Evolutionary conservation across 148 eudicot species (phyloP), one percentile per base, ranked within the genome.

Genomic region (Suaeda aralocaspica): DNA sequence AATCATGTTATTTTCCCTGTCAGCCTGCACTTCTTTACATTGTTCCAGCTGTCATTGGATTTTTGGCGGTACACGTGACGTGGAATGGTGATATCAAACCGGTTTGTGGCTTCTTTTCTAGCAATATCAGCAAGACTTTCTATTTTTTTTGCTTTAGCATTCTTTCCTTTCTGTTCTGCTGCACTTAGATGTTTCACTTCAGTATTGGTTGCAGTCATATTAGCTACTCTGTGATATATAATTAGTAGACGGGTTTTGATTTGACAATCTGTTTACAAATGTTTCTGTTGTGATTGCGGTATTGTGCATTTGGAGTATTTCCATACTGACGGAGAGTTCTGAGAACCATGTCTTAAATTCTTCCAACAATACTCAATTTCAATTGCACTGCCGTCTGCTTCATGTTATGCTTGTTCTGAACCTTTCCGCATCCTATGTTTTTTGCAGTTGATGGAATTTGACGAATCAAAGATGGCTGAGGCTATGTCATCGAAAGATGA

Each of bases 1-100:
- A 33, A 69, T 39, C 1, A 19, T 49, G 34, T 63, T 72, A 41
- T 15, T 72, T 29, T 67, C 70, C 57, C 39, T 83, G 77, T 67
- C 89, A 94, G 99, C 99, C 99, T 76, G 99, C 99, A 11, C 87
- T 95, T 28, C 83, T 95, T 16, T 95, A 95, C 72, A 95, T 95
- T 67, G 99, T 95, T 49, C 99, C 97, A 15, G 84, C 88, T 60
- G 99, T 89, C 30, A 88, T 86, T 67, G 99, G 99, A 72, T 91
- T 86, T 80, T 81, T 95, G 89, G 97, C 85, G 22, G 81, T 70
- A 64, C 99, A 95, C 72, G 90, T 89, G 74, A 30, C 89, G 21
- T 95, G 92, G 87, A 95, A 95, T 49, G 93, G 97, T 26, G 99
- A 95, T 14, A 87, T 95, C 51, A 91, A 91, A 78, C 87, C 84